Percentiles rank a stretch among this genome's conserved stretches.
Evolutionary conservation across 2,329 filamentous ascomycete genomes (phyloP).

Genomic region (Diaporthe aspalathi): DNA sequence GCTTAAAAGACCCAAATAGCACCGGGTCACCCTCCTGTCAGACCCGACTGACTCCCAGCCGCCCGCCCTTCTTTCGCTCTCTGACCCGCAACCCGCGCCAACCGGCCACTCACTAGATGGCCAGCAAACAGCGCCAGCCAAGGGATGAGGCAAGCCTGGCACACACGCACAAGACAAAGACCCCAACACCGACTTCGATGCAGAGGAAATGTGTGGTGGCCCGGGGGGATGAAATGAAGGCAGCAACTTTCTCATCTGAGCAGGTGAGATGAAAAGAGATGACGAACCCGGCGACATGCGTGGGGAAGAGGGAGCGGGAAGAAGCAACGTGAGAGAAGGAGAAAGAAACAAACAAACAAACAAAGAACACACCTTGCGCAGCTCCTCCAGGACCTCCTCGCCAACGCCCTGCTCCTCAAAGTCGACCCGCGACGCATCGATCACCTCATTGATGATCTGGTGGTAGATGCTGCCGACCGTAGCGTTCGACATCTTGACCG

Average conservation of each 20-base stretch:
- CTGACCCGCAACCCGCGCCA: constrained; percentile 49
- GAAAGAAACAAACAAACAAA: neutral
- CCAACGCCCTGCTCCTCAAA: constrained; percentile 98
- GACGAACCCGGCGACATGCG: neutral
- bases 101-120: constrained; percentile 32
- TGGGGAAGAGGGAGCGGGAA: neutral
- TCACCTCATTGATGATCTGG: constrained; percentile 83
- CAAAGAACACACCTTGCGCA: constrained; percentile 79
- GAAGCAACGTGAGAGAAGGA: too few species aligned
- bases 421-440: constrained; percentile 90
- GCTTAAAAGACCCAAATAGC: constrained; percentile 70
- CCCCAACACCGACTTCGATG: constrained; percentile 27
- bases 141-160: constrained; percentile 9
- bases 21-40: constrained; percentile 58
- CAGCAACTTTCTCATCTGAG: neutral
- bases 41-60: constrained; percentile 44
- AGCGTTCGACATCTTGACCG: constrained; percentile 66
- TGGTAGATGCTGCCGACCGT: constrained; percentile 82
- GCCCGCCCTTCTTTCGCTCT: constrained; percentile 45
- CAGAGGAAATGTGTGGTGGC: neutral
- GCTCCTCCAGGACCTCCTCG: constrained; percentile 84
- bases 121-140: constrained; percentile 23
- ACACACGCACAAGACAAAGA: too few species aligned
- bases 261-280: neutral
- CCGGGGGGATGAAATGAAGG: neutral